Base-by-base conservation (phyloP, 2,329 filamentous ascomycete species). In the Sclerotinia borealis region DNA sequence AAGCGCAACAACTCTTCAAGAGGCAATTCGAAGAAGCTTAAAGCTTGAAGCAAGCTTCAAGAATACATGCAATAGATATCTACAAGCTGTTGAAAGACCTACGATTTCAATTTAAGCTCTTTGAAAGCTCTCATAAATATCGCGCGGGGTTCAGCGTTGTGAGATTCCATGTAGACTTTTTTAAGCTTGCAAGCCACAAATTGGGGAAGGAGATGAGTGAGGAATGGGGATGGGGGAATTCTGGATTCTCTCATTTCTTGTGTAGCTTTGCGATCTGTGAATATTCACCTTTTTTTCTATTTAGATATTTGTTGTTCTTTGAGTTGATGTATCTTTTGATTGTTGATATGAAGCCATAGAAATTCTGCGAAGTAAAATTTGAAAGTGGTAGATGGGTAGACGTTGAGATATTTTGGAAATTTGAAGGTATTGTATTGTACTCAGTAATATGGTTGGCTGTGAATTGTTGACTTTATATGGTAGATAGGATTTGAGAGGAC, bases 61-160 rank as follows among this genome's bases (percentile, higher is more conserved):
- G 43, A 50, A 63, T 52, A 67, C 64, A 66, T 56, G 54, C 56
- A 51, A 59, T 62, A 22, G 67, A 66, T 64, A 64, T 69, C 68
- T 72, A 71, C 71, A 70, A 69, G 69, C 71, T 68, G 67, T 64
- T 67, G 69, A 66, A 70, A 66, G 68, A 74, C 72, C 67, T 74
- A 73, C 72, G 69, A 72, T 72, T 66, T 72, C 67, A 69, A 70
- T 66, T 70, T 69, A 67, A 71, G 69, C 71, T 68, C 67, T 59
- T 59, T 67, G 34, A 64, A 67, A 71, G 71, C 70, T 72, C 67
- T 70, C 68, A 72, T 69, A 70, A 69, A 70, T 67, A 67, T 72
- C 70, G 71, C 67, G 68, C 72, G 70, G 69, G 68, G 66, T 73
- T 65, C 67, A 68, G 63, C 64, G 63, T 65, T 68, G 64, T 67